Base-by-base conservation (phyloP, 208 protist species). In the Tritrichomonas musculus region DNA sequence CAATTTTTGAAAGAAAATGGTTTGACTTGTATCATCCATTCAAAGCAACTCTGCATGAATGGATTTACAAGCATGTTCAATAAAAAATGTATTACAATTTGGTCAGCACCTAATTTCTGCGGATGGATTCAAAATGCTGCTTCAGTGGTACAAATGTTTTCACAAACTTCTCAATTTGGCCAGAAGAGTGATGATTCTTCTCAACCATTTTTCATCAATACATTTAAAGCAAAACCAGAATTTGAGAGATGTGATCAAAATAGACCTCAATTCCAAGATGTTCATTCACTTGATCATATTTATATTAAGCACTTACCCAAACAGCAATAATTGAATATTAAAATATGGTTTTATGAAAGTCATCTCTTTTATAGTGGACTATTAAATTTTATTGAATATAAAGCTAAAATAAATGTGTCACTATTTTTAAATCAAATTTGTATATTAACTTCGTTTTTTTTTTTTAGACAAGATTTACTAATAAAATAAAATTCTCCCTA, bases 1-100 rank as follows among this genome's bases (percentile, higher is more conserved):
- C 93, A 97, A 94, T 98, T 98, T 93, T 95, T 94, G 49, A 93
- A 95, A 20, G 50, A 96, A 20, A 98, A 98, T 92, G 93, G 94
- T 41, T 66, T 98, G 0, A 94, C 96, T 11, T 94, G 97, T 8
- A 97, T 98, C 60, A 97, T 96, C 94, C 94, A 97, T 14, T 97
- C 97, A 30, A 97, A 98, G 94, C 97, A 98, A 95, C 96, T 98
- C 4, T 97, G 98, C 33, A 88, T 88, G 77, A 97, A 98, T 93
- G 97, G 97, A n/a, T 97, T 97, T 94, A 97, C 97, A 95, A 97
- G 97, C 94, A 97, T 97, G 94, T 98, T 98, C 27, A 93, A 96
- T 36, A 36, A 95, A 94, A 75, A 92, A 49, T 94, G 97, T 9
- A 97, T 97, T 27, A 98, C 97, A 9, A 97, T 98, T 33, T 98